Conservation (phyloP, 129 eudicot genomes). For the Helianthus tuberosus region DNA sequence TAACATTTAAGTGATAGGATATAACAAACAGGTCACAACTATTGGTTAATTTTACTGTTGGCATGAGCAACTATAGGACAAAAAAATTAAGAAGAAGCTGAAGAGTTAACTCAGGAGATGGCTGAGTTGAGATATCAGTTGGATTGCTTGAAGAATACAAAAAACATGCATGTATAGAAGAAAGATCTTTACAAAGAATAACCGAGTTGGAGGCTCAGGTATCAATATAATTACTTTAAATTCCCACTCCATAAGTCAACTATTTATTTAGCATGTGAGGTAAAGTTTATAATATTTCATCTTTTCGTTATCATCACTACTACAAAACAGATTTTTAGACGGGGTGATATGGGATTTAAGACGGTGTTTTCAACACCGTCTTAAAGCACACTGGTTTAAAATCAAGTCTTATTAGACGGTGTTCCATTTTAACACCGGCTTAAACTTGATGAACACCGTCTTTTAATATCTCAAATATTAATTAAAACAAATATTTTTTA, state of each 20-base stretch:
- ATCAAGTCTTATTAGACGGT: too few relatives aligned
- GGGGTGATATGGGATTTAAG: too few relatives aligned
- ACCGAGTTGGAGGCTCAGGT: slow-evolving; percentile 91
- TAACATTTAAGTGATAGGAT: slow-evolving; percentile 2
- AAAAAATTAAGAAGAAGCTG: slow-evolving; percentile 88
- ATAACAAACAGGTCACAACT: background rate
- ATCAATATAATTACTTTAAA: background rate
- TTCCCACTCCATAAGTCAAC: background rate
- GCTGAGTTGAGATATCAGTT: slow-evolving; percentile 90
- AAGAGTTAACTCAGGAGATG: slow-evolving; percentile 95
- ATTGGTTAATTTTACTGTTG: slow-evolving; percentile 21
- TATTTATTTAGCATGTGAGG: slow-evolving; percentile 1
- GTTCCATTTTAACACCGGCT: too few relatives aligned
- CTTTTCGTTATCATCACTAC: slow-evolving; percentile 11
- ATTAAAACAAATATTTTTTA: too few relatives aligned
- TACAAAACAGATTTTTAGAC: too few relatives aligned
- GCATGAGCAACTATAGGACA: slow-evolving; percentile 68
- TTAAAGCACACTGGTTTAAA: too few relatives aligned
- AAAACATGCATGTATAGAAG: slow-evolving; percentile 76
- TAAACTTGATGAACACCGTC: too few relatives aligned
- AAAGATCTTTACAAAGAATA: slow-evolving; percentile 76
- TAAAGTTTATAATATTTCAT: background rate
- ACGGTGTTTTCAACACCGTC: too few relatives aligned
- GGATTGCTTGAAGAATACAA: slow-evolving; percentile 85
- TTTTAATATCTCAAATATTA: too few relatives aligned